Percentiles rank a stretch among this genome's conserved stretches.
phyloP scores from a whole-genome alignment of 257 asterid genomes.

The Linderniella brevidens region DNA sequence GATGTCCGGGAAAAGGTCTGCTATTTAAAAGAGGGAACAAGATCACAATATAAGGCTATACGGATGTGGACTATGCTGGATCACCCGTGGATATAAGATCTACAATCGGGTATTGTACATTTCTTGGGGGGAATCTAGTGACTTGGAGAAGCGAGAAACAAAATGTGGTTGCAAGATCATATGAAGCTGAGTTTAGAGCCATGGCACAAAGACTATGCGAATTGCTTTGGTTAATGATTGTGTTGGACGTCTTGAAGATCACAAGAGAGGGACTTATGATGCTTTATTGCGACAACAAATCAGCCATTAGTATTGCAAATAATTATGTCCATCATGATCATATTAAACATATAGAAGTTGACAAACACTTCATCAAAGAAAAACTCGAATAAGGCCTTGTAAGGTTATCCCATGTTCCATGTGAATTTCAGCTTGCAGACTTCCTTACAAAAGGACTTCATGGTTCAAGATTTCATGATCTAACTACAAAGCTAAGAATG shows the following conservation, averaged over 20 bases:
- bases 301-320: neutral
- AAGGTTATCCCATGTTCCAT: neutral
- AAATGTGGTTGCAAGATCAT: neutral
- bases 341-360: neutral
- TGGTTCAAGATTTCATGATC: too few relatives aligned
- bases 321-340: neutral
- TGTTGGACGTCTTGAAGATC: neutral
- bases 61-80: too few relatives aligned
- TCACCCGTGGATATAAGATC: too few relatives aligned
- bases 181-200: neutral
- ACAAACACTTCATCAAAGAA: neutral
- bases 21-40: too few relatives aligned
- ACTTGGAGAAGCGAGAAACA: too few relatives aligned
- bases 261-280: neutral
- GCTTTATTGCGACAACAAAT: constrained; percentile 1
- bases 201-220: neutral
- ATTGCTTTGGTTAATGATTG: neutral
- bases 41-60: too few relatives aligned
- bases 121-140: too few relatives aligned
- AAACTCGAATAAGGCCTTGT: neutral
- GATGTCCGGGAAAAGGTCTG: too few relatives aligned
- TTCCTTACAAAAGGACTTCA: too few relatives aligned
- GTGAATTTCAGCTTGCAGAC: neutral
- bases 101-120: too few relatives aligned
- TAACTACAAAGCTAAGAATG: too few relatives aligned